These are phyloP conservation scores for Paecilomyces sp. DNA, from an alignment of 2,329 filamentous ascomycete species.

Conservation along the genomic window DNA sequence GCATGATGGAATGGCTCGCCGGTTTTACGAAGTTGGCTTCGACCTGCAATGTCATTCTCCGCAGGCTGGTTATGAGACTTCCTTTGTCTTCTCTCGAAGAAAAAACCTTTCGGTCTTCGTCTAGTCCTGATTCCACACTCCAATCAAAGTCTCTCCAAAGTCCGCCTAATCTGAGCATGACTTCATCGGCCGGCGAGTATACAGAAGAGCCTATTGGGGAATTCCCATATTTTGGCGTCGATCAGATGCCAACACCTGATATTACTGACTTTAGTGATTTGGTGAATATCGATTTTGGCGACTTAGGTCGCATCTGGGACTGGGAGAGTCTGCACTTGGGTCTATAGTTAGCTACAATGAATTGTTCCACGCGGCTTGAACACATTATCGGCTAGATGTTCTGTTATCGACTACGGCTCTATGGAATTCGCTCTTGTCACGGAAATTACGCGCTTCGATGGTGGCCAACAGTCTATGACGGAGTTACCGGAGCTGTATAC, in stretches of 20 bases:
- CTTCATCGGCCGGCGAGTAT: neutral
- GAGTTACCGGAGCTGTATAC: neutral
- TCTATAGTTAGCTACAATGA: constrained; percentile 1
- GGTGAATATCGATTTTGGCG: constrained; percentile 15
- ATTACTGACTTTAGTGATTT: constrained; percentile 9
- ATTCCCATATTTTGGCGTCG: constrained; percentile 3
- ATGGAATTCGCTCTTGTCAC: neutral
- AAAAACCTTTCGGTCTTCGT: neutral
- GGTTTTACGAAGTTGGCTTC: constrained; percentile 15
- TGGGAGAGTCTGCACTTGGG: constrained; percentile 17
- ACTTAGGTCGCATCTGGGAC: constrained; percentile 20
- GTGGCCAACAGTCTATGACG: neutral
- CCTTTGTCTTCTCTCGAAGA: constrained; percentile 4
- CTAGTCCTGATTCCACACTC: neutral
- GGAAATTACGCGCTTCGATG: neutral
- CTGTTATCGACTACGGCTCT: neutral
- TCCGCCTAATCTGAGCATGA: neutral
- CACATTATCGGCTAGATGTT: neutral
- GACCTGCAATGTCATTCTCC: constrained; percentile 16
- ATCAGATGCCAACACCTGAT: constrained; percentile 5
- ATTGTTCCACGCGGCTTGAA: neutral
- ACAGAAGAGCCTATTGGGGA: neutral
- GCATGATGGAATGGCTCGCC: constrained; percentile 22
- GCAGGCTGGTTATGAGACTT: constrained; percentile 12
- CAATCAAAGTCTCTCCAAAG: neutral